phyloP scores from a whole-genome alignment of 495 filamentous ascomycete species.

The Hyphodiscus hymeniophilus region DNA sequence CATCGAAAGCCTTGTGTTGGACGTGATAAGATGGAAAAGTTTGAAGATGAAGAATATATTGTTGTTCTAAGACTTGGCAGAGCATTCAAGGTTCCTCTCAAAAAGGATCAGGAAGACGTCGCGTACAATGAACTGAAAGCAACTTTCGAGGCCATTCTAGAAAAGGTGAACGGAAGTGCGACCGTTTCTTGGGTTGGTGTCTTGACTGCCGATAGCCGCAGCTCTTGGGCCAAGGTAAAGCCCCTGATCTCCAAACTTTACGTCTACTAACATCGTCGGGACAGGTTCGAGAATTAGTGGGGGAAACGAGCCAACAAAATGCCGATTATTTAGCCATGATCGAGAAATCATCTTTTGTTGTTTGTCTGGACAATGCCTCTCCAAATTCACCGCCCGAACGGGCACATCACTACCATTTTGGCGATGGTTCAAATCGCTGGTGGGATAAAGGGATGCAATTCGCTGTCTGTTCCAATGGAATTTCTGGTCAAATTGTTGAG shows the following conservation, averaged over 20 bases:
- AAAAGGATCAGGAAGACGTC: neutral
- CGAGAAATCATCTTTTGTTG: neutral
- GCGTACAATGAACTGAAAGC: neutral
- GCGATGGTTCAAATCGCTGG: neutral
- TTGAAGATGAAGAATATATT: neutral
- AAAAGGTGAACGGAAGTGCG: neutral
- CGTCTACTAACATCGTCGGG: neutral
- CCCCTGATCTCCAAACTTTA: neutral
- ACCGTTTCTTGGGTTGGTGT: neutral
- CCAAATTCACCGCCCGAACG: neutral
- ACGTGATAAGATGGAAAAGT: neutral
- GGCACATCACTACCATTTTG: neutral
- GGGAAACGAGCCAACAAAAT: neutral
- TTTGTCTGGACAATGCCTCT: neutral
- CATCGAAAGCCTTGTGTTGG: neutral
- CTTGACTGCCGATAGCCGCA: neutral
- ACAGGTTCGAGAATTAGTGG: neutral
- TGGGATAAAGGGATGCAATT: neutral
- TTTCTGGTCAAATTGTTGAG: slow-evolving; percentile 1
- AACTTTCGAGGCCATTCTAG: neutral
- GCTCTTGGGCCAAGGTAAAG: neutral
- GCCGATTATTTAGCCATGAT: neutral
- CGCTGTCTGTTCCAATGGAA: neutral
- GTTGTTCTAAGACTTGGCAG: neutral
- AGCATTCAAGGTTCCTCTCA: neutral